Base-by-base conservation (phyloP, 768 basidiomycete genomes). In the Serendipita vermifera region DNA sequence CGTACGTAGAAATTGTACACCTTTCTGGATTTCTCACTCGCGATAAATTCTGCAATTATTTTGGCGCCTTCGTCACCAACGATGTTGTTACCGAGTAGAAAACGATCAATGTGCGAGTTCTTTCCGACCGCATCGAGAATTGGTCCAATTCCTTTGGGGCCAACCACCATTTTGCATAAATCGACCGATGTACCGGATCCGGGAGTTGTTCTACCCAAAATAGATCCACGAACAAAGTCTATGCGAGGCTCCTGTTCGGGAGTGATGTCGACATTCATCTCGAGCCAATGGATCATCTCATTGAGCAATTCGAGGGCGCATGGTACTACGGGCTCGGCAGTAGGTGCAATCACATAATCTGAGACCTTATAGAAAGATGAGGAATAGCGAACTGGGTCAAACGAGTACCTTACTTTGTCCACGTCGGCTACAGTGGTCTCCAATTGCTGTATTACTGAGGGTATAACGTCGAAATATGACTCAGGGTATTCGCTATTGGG, bases 101-200 rank as follows among this genome's bases (percentile, higher is more conserved):
- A 58, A 7, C 57, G 22, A 29, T 59, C 58, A 20, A 60, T 58
- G 41, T 55, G 29, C 33, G 38, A 35, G 54, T 60, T 59, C 13
- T 46, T 59, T 33, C 29, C 58, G 7, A 60, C 58, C 7, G 59
- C 59, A 48, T 60, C 59, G 29, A 60, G 29, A n/a, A 60, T 40
- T 14, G 59, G 59, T 3, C 33, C 48, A n/a, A 60, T 59, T 3
- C 59, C 59, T 5, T 41, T 24, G 2, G 59, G 59, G 3, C 59
- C 59, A 5, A 60, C 59, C 27, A 60, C 59, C 51, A 54, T 46
- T 33, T 60, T 60, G 54, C 59, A 60, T 6, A 60, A 38, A 36
- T 60, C 59, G 29, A 60, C 59, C 17, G 31, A 29, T 5, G 40
- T 55, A 3, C 59, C 59, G 7, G 57, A 56, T 39, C 58, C 58